A percentile compares a stretch with the other conserved stretches of the same genome.
These are phyloP conservation scores for Boletus eberwhitei DNA, from an alignment of 768 basidiomycete genomes.

Conservation along the genomic window DNA sequence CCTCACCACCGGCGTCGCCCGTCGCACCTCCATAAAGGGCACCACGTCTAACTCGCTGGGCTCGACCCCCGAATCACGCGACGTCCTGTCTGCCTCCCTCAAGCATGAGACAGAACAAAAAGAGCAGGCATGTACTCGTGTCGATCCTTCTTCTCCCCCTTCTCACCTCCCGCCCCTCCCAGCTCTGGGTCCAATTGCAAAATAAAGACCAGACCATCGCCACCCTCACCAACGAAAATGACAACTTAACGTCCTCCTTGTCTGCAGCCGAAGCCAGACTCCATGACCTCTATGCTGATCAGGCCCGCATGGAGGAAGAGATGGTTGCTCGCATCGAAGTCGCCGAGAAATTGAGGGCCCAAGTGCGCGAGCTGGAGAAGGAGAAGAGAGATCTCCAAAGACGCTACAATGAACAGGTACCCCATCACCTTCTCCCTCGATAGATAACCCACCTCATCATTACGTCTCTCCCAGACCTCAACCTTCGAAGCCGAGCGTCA, in stretches of 20 bases:
- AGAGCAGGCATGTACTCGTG: slow-evolving; percentile 56
- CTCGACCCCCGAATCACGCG: slow-evolving; percentile 47
- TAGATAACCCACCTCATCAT: slow-evolving; percentile 13
- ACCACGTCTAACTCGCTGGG: slow-evolving; percentile 34
- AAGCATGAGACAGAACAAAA: slow-evolving; percentile 79
- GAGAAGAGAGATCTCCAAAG: slow-evolving; percentile 81
- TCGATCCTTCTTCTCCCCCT: slow-evolving; percentile 4
- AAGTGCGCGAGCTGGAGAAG: slow-evolving; percentile 83
- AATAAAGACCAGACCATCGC: slow-evolving; percentile 72
- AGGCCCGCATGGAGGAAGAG: slow-evolving; percentile 77
- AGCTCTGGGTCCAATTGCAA: slow-evolving; percentile 78
- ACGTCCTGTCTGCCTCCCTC: slow-evolving; percentile 57
- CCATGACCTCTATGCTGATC: slow-evolving; percentile 77
- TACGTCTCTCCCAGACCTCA: slow-evolving; percentile 49
- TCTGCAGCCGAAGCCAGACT: slow-evolving; percentile 68
- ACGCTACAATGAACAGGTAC: slow-evolving; percentile 86
- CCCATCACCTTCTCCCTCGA: slow-evolving; percentile 9
- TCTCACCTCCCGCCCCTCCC: slow-evolving; percentile 6
- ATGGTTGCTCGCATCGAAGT: slow-evolving; percentile 80
- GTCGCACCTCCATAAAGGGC: slow-evolving; percentile 51
- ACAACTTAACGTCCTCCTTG: slow-evolving; percentile 59
- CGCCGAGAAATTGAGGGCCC: slow-evolving; percentile 73
- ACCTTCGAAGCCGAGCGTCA: slow-evolving; percentile 92
- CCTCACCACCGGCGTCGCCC: slow-evolving; percentile 32
- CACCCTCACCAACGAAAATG: slow-evolving; percentile 60